phyloP scores from a whole-genome alignment of 2,329 filamentous ascomycete genomes.

The Aspergillus pseudotamarii region DNA sequence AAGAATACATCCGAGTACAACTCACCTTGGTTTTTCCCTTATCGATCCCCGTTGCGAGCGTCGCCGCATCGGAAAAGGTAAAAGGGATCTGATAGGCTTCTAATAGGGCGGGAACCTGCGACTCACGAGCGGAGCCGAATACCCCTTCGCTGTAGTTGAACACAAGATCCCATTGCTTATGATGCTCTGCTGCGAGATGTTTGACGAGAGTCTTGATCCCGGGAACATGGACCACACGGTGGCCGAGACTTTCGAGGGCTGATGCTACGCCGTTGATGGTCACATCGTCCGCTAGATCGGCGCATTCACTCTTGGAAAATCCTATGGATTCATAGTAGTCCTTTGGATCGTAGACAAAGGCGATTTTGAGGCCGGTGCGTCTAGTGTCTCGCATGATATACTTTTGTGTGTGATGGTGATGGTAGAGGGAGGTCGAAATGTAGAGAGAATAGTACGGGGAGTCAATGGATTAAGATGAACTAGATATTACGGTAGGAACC shows the following conservation, averaged over 20 bases:
- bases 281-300: conserved; percentile 20
- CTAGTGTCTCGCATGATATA: background rate
- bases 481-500: background rate
- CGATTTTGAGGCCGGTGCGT: conserved; percentile 6
- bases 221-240: conserved; percentile 17
- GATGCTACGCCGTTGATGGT: conserved; percentile 15
- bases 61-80: conserved; percentile 26
- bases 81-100: conserved; percentile 31
- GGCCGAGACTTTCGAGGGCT: conserved; percentile 17
- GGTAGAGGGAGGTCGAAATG: background rate
- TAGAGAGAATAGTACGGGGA: background rate
- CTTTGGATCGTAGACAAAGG: conserved; percentile 17
- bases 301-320: conserved; percentile 17
- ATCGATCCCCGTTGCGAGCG: conserved; percentile 24
- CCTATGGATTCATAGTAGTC: conserved; percentile 16
- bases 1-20: too few species aligned
- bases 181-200: conserved; percentile 18
- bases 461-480: background rate
- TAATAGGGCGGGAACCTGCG: conserved; percentile 28
- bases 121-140: conserved; percentile 25
- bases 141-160: conserved; percentile 29
- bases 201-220: conserved; percentile 20
- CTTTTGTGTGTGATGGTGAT: background rate
- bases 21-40: conserved; percentile 27
- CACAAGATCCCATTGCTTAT: conserved; percentile 28